Evolutionary conservation across 805 yeast species (phyloP).

Genomic region (Myxozyma udenii): DNA sequence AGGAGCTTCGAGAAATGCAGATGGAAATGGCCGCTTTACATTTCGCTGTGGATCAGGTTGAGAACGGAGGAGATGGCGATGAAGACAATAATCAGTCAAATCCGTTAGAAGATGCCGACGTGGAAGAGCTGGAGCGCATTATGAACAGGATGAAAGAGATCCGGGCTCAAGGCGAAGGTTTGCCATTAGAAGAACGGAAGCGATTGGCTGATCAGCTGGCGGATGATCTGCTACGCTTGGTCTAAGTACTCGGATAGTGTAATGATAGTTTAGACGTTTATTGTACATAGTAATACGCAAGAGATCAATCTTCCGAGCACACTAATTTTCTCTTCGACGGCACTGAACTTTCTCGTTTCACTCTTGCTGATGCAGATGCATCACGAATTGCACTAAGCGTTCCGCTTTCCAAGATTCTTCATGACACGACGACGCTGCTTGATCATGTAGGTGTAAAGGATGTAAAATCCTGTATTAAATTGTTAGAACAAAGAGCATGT

Average conservation of each 20-base stretch:
- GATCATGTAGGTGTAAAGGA: constrained; percentile 82
- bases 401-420: constrained; percentile 34
- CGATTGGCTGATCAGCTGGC: constrained; percentile 39
- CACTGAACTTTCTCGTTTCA: too few relatives aligned
- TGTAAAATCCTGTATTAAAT: constrained; percentile 54
- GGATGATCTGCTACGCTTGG: constrained; percentile 33
- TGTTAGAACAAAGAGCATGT: neutral
- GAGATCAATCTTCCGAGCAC: too few relatives aligned
- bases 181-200: constrained; percentile 35
- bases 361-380: too few relatives aligned
- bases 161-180: constrained; percentile 26
- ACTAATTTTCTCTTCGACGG: too few relatives aligned
- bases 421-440: constrained; percentile 75
- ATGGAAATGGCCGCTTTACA: constrained; percentile 29
- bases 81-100: constrained; percentile 13
- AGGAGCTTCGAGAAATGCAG: constrained; percentile 26
- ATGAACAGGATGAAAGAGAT: constrained; percentile 34
- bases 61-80: constrained; percentile 4
- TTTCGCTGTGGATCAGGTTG: constrained; percentile 16
- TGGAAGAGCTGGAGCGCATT: constrained; percentile 36
- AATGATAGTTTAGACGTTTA: too few relatives aligned
- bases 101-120: constrained; percentile 14
- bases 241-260: too few relatives aligned
- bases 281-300: too few relatives aligned
- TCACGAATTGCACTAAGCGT: neutral